phyloP scores from a whole-genome alignment of 2,329 filamentous ascomycete species.

The Trichoderma pleuroti region DNA sequence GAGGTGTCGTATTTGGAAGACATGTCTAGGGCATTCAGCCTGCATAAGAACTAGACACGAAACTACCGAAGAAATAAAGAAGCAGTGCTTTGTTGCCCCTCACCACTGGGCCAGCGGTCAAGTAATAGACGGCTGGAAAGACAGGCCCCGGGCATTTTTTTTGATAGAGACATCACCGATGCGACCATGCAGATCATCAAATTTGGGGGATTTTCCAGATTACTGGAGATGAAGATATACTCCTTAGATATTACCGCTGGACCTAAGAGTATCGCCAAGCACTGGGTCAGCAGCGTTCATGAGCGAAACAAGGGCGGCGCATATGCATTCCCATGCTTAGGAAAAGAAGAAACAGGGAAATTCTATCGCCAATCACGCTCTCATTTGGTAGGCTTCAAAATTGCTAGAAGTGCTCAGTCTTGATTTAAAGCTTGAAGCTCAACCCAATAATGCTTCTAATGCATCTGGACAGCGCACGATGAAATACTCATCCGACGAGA shows the following conservation, averaged over 20 bases:
- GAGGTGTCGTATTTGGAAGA: neutral
- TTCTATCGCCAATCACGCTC: neutral
- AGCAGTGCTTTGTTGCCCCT: neutral
- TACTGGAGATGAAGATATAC: neutral
- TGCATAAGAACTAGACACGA: neutral
- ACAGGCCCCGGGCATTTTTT: fast-evolving
- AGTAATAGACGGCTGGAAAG: neutral
- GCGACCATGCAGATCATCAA: neutral
- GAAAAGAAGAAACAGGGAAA: neutral
- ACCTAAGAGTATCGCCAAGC: neutral
- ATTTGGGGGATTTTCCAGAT: neutral
- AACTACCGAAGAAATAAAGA: neutral
- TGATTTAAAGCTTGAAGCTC: neutral
- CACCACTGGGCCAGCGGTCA: neutral
- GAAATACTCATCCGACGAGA: neutral
- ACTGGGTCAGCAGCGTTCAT: neutral
- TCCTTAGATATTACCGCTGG: fast-evolving
- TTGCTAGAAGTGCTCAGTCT: neutral
- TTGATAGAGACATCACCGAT: neutral
- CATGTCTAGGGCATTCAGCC: neutral
- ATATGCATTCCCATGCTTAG: neutral
- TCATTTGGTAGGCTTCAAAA: neutral
- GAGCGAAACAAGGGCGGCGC: neutral
- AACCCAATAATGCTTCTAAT: neutral
- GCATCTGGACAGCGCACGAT: neutral